Percentiles rank a stretch among this genome's conserved stretches.
These are phyloP conservation scores for Entelexis sorbosivorans DNA, from an alignment of 1,139 yeast species.

Conservation along the genomic window DNA sequence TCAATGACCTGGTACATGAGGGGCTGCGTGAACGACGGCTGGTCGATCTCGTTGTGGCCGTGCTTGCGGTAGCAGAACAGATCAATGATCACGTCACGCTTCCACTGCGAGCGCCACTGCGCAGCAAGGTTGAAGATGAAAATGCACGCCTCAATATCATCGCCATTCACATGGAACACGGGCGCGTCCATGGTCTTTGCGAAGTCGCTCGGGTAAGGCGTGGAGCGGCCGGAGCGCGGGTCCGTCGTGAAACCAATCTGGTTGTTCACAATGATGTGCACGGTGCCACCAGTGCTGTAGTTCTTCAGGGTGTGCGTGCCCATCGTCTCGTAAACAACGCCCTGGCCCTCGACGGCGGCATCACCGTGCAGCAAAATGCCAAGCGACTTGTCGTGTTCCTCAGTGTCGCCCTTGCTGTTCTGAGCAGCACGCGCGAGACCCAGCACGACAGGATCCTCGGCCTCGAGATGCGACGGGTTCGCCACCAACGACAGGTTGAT, in stretches of 20 bases:
- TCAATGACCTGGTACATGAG: conserved; percentile 88
- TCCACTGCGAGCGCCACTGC: conserved; percentile 95
- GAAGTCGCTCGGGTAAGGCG: conserved; percentile 94
- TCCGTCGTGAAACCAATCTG: conserved; percentile 99
- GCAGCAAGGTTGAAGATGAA: conserved; percentile 94
- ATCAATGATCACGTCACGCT: conserved; percentile 90
- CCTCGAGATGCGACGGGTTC: conserved; percentile 97
- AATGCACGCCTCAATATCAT: conserved; percentile 88
- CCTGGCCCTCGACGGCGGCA: conserved; percentile 98
- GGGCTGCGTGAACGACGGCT: conserved; percentile 97
- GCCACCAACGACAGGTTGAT: conserved; percentile 94
- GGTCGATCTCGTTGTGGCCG: conserved; percentile 99
- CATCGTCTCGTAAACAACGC: conserved; percentile 97
- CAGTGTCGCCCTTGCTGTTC: conserved; percentile 72
- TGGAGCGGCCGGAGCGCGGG: conserved; percentile 94
- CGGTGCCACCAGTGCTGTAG: conserved; percentile 96
- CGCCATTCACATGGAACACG: conserved; percentile 97
- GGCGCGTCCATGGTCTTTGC: conserved; percentile 97
- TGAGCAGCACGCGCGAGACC: conserved; percentile 97
- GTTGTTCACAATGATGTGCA: conserved; percentile 90
- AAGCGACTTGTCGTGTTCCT: conserved; percentile 74
- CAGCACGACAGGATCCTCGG: conserved; percentile 96
- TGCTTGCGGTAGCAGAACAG: conserved; percentile 97
- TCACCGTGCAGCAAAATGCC: conserved; percentile 94
- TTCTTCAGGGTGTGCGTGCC: conserved; percentile 89